Evolutionary conservation across 805 yeast species (phyloP).

Genomic region (Kurtzmaniella cleridarum): DNA sequence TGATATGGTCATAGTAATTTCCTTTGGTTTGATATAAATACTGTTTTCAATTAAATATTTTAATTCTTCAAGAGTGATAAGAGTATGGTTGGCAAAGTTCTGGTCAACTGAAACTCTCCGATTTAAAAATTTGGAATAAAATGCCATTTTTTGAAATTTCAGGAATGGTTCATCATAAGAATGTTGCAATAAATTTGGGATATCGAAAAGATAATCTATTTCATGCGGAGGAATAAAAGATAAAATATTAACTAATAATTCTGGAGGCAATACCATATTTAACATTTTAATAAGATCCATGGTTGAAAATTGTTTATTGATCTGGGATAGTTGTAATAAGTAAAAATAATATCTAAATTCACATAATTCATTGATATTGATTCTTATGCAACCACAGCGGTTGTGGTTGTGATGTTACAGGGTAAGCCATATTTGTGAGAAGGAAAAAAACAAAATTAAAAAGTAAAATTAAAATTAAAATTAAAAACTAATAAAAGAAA

Average conservation of each 20-base stretch:
- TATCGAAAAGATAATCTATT: constrained; percentile 11
- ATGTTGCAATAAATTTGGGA: constrained; percentile 5
- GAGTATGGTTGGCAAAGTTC: constrained; percentile 2
- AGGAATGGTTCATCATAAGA: constrained; percentile 10
- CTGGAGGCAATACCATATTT: constrained; percentile 9
- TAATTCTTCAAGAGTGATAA: constrained; percentile 10
- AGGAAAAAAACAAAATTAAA: no score
- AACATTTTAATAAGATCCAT: no score
- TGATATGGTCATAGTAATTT: constrained; percentile 6
- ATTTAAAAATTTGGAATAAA: constrained; percentile 7
- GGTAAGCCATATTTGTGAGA: no score
- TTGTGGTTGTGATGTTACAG: no score
- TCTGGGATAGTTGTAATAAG: no score
- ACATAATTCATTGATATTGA: no score
- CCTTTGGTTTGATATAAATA: constrained; percentile 16
- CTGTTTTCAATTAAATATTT: constrained; percentile 12
- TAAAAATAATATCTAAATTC: no score
- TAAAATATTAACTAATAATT: constrained; percentile 11
- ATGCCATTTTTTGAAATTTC: constrained; percentile 6
- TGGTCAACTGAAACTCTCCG: no score
- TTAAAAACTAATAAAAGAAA: no score
- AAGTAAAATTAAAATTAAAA: no score
- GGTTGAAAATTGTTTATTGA: no score
- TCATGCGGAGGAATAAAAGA: constrained; percentile 9
- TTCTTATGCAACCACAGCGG: no score